Evolutionary conservation across 257 asterid genomes (phyloP).

Genomic region (Anisodus tanguticus): DNA sequence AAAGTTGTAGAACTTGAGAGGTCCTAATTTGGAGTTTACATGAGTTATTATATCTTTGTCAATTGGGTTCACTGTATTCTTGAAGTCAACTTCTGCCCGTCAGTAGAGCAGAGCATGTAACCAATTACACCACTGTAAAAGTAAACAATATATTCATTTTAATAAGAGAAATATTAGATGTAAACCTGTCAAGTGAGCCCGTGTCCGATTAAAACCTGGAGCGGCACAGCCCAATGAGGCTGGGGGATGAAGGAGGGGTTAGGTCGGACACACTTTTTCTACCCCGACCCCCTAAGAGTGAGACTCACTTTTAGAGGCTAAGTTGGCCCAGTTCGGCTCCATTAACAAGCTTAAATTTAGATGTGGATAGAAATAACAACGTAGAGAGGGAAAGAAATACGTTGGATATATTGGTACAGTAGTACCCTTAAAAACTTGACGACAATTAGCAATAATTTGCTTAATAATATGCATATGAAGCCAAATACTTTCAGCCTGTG

Average conservation of each 20-base stretch:
- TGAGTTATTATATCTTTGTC: constrained; percentile 38
- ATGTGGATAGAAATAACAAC: no score
- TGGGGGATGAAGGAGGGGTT: no score
- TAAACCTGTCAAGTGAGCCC: no score
- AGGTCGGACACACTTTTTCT: no score
- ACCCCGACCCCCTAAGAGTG: no score
- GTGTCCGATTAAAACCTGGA: no score
- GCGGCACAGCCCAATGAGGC: no score
- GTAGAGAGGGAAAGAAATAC: constrained; percentile 42
- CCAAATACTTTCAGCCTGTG: constrained; percentile 99
- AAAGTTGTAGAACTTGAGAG: constrained; percentile 41
- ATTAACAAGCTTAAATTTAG: no score
- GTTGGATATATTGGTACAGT: constrained; percentile 97
- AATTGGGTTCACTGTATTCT: constrained; percentile 43
- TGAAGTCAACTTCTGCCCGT: constrained; percentile 45
- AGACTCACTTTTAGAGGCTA: no score
- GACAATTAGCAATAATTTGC: constrained; percentile 77
- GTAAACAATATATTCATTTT: no score
- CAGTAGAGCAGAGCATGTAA: constrained; percentile 46
- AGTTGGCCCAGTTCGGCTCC: no score
- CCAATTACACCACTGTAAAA: constrained; percentile 37
- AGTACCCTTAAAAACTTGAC: constrained; percentile 92
- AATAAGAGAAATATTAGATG: no score
- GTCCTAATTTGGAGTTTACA: constrained; percentile 35
- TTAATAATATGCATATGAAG: constrained; percentile 98